A percentile compares a stretch with the other conserved stretches of the same genome.
Evolutionary conservation across 441 rosid species (phyloP).

Genomic region (Populus hybrid): DNA sequence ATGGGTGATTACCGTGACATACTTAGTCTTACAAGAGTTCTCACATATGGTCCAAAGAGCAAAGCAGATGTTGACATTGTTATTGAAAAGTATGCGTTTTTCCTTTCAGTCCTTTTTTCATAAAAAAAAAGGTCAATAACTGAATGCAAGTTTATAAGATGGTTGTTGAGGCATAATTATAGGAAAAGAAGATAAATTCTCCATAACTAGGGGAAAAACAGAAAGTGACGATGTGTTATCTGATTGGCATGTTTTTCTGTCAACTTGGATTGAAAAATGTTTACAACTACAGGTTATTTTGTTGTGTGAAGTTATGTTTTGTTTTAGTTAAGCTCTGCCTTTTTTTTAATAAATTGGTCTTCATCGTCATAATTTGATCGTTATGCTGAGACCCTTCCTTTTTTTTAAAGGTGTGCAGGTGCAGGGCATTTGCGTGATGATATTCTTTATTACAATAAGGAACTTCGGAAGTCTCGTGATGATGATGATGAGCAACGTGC

Average conservation of each 20-base stretch:
- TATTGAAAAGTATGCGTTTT: conserved; percentile 51
- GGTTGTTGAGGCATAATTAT: background rate
- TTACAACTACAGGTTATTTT: background rate
- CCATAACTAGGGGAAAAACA: background rate
- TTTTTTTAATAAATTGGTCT: background rate
- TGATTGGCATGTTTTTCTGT: background rate
- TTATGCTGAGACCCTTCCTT: conserved; percentile 25
- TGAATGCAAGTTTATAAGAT: conserved; percentile 5
- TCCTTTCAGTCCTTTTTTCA: background rate
- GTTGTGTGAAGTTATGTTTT: background rate
- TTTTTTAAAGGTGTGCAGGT: conserved; percentile 69
- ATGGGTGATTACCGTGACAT: conserved; percentile 98
- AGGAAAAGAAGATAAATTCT: background rate
- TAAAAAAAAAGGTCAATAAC: background rate
- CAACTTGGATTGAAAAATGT: background rate
- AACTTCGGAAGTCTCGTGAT: conserved; percentile 49
- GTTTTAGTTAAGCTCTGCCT: background rate
- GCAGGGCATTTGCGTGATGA: conserved; percentile 94
- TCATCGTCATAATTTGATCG: background rate
- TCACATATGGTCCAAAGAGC: conserved; percentile 87
- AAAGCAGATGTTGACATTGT: conserved; percentile 83
- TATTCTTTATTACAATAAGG: conserved; percentile 65
- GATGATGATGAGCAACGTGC: conserved; percentile 67
- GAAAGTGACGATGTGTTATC: background rate
- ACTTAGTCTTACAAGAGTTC: conserved; percentile 94